phyloP scores from a whole-genome alignment of 805 yeast genomes.

The Nakazawaea anatomiae region DNA sequence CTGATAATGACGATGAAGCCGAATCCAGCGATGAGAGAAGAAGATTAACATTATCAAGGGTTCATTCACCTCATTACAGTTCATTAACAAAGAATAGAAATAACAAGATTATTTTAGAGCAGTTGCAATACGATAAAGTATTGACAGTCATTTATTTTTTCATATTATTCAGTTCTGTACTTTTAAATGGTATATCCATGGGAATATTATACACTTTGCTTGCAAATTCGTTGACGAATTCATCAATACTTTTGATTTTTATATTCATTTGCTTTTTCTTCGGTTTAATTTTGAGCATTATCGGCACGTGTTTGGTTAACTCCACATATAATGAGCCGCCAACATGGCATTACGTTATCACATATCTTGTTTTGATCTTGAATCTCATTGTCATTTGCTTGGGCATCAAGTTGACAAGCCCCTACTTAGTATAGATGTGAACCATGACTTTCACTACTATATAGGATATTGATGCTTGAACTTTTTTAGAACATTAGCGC shows the following conservation, averaged over 20 bases:
- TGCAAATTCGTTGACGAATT: conserved; percentile 5
- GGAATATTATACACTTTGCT: conserved; percentile 31
- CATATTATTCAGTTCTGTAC: conserved; percentile 31
- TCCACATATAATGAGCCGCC: conserved; percentile 6
- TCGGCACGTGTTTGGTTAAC: conserved; percentile 1
- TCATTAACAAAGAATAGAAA: background rate
- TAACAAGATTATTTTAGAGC: conserved; percentile 11
- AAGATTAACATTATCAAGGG: background rate
- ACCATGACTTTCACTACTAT: background rate
- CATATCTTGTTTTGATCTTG: conserved; percentile 2
- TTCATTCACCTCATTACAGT: background rate
- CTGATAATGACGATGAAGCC: conserved; percentile 14
- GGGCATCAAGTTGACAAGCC: conserved; percentile 1
- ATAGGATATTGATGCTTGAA: conserved; percentile 1
- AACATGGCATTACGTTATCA: conserved; percentile 1
- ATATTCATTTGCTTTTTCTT: conserved; percentile 5
- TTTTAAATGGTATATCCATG: conserved; percentile 36
- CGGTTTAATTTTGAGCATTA: conserved; percentile 5
- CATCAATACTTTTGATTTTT: conserved; percentile 1
- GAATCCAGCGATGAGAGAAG: conserved; percentile 3
- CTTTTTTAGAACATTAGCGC: conserved; percentile 37
- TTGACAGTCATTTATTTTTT: conserved; percentile 37
- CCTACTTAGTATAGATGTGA: background rate
- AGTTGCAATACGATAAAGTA: conserved; percentile 34
- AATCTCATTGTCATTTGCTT: conserved; percentile 4